Evolutionary conservation across 805 yeast genomes (phyloP).

Genomic region (Saccharomycopsis selenospora): DNA sequence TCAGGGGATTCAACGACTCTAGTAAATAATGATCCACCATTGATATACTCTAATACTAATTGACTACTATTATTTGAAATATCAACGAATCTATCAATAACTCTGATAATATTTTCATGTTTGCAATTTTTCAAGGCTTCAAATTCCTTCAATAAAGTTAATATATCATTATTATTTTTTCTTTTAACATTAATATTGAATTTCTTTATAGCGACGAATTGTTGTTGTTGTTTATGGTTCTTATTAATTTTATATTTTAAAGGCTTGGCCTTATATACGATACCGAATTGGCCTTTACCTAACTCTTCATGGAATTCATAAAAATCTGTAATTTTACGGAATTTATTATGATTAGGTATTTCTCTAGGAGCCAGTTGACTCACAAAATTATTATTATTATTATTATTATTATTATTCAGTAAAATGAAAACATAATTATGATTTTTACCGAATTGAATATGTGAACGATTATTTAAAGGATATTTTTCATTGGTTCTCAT

Average conservation of each 20-base stretch:
- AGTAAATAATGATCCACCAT: slow-evolving; percentile 12
- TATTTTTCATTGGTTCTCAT: not conserved
- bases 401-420: not conserved
- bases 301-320: slow-evolving; percentile 26
- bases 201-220: not conserved
- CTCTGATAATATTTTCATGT: slow-evolving; percentile 14
- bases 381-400: not conserved
- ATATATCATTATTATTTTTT: not conserved
- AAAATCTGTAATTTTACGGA: not conserved
- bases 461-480: not conserved
- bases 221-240: not conserved
- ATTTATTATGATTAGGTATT: not conserved
- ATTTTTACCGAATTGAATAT: not conserved
- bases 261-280: slow-evolving; percentile 93
- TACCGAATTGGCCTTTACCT: slow-evolving; percentile 95
- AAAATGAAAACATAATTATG: not conserved
- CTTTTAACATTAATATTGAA: not conserved
- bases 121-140: slow-evolving; percentile 8
- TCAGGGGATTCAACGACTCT: not conserved
- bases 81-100: slow-evolving; percentile 7
- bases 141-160: slow-evolving; percentile 9
- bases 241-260: too few species aligned
- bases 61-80: slow-evolving; percentile 1
- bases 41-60: slow-evolving; percentile 13
- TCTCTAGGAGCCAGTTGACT: too few species aligned